Base-by-base conservation (phyloP, 148 eudicot species). In the Spergularia bocconei region DNA sequence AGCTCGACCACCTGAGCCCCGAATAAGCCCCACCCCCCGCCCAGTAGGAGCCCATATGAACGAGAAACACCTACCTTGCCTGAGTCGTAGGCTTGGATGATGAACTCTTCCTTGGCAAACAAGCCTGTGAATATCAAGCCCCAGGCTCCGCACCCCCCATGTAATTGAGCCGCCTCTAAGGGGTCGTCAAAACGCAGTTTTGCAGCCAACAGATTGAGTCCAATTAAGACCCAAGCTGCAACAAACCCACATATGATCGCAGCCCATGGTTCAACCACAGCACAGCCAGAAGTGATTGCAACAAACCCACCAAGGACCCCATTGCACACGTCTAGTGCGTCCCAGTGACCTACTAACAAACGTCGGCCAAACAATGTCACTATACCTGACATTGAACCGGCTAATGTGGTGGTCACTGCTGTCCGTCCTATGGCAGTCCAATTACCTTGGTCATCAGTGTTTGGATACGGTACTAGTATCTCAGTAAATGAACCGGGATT, bases 91-190 rank as follows among this genome's bases (percentile, higher is more conserved):
- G 81, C 84, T 67, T 90, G 85, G 54, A 85, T 53, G 11, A 90
- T 79, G 69, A 88, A 88, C 57, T 87, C 92, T 82, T 90, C 87
- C 71, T 90, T 88, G 6, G 96, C 92, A 44, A 90, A 88, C 61
- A 90, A 62, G 52, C 92, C 96, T 0, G 92, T 88, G 60, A 90
- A 90, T 1, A 88, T 85, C 70, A 90, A 41, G 29, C 96, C 96
- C 96, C 95, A 90, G 23, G 95, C 91, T 20, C 91, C 96, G 67
- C 92, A 90, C 1, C 96, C 96, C 4, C 96, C 96, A 48, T 90
- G 92, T 41, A 90, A 76, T 50, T 90, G 96, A 11, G 90, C 75
- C 5, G 92, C 92, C 75, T 88, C 96, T 5, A 90, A 33, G 1
- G 96, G 96, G 74, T 90, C 96, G 19, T 90, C 96, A 13, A 79